Percentiles rank a stretch among this genome's conserved stretches.
phyloP scores from a whole-genome alignment of 164 flowering plant genomes.

The Aristolochia contorta region DNA sequence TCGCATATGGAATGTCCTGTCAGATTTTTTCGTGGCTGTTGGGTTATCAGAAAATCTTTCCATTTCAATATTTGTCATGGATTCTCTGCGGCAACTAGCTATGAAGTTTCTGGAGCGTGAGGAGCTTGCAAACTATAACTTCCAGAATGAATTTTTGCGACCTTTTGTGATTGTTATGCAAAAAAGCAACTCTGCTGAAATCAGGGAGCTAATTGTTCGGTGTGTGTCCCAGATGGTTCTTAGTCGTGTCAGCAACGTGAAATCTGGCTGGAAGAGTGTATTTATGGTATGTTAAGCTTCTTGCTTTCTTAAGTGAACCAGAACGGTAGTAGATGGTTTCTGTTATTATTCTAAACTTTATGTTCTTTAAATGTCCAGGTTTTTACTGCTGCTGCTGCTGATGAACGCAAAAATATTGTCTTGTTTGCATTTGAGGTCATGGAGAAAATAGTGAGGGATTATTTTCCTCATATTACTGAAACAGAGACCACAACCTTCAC shows the following conservation, averaged over 20 bases:
- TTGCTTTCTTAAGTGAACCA: background rate
- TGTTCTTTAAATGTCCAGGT: slow-evolving; percentile 35
- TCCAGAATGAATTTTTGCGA: slow-evolving; percentile 93
- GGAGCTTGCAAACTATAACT: slow-evolving; percentile 94
- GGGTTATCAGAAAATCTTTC: slow-evolving; percentile 95
- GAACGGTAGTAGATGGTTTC: background rate
- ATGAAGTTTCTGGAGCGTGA: slow-evolving; percentile 98
- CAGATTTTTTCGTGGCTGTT: slow-evolving; percentile 91
- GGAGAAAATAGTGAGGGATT: slow-evolving; percentile 97
- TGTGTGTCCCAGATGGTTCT: slow-evolving; percentile 99
- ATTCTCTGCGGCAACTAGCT: slow-evolving; percentile 89
- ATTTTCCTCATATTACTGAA: slow-evolving; percentile 94
- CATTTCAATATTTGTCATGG: slow-evolving; percentile 97
- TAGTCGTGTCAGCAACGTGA: slow-evolving; percentile 92
- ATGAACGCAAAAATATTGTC: slow-evolving; percentile 88
- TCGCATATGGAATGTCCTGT: slow-evolving; percentile 96
- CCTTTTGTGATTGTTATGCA: slow-evolving; percentile 98
- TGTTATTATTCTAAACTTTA: background rate
- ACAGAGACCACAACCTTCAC: slow-evolving; percentile 89
- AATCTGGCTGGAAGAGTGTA: slow-evolving; percentile 99
- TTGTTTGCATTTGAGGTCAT: slow-evolving; percentile 92
- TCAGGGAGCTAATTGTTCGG: slow-evolving; percentile 88
- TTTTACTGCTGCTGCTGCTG: slow-evolving; percentile 94
- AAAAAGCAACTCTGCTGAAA: slow-evolving; percentile 85
- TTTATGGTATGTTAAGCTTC: slow-evolving; percentile 56